Conservation (phyloP, 129 eudicot genomes). For the Logfia minima region DNA sequence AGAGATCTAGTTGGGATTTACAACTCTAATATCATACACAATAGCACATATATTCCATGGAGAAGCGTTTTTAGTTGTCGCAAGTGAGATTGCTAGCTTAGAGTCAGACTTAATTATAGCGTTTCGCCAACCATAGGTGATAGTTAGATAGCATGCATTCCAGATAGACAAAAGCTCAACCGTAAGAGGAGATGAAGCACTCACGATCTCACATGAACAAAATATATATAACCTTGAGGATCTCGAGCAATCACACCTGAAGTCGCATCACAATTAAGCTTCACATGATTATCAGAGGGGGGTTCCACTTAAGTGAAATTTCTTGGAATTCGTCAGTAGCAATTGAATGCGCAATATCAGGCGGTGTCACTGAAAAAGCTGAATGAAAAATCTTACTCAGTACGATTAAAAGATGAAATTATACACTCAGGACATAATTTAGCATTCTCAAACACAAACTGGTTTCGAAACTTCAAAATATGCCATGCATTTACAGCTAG, state of each 20-base stretch:
- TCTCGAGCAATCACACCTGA: neutral
- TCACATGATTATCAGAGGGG: neutral
- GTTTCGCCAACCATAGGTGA: neutral
- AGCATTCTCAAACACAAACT: no score
- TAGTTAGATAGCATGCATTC: neutral
- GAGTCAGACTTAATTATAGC: neutral
- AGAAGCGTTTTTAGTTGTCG: neutral
- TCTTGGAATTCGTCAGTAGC: neutral
- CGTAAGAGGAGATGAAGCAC: neutral
- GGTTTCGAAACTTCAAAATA: no score
- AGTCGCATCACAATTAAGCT: neutral
- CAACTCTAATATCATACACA: neutral
- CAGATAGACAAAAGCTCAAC: neutral
- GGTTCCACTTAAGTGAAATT: neutral
- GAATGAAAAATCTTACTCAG: no score
- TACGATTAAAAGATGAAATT: no score
- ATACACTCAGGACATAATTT: no score
- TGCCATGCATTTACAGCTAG: no score
- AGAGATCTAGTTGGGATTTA: neutral
- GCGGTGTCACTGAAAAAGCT: no score
- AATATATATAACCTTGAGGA: neutral
- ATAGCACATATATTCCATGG: neutral
- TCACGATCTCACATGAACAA: no score
- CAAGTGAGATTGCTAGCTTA: neutral
- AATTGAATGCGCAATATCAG: neutral